Evolutionary conservation across 208 protist species (phyloP).

Genomic region (Crithidia fasciculata): DNA sequence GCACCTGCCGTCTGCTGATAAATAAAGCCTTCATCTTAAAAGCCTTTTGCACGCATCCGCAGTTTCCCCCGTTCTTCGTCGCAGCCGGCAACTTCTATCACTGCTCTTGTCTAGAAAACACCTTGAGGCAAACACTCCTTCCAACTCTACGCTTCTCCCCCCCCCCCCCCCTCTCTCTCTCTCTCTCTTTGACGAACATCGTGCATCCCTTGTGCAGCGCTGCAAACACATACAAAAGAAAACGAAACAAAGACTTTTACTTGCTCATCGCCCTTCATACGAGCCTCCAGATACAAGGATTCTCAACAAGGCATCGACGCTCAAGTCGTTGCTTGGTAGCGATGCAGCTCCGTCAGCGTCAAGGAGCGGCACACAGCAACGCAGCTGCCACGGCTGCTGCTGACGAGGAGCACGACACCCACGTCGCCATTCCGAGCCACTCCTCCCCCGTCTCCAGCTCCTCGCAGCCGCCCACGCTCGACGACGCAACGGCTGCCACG

Average conservation of each 20-base stretch:
- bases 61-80: too few species aligned
- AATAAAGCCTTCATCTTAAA: too few species aligned
- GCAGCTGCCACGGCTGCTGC: too few species aligned
- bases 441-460: background rate
- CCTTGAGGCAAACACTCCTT: too few species aligned
- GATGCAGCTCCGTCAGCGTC: slow-evolving; percentile 17
- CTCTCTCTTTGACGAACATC: background rate
- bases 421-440: background rate
- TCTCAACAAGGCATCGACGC: too few species aligned
- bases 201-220: background rate
- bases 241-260: background rate
- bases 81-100: too few species aligned
- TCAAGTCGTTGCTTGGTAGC: background rate
- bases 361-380: background rate
- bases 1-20: too few species aligned
- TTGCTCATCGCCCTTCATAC: too few species aligned
- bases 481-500: slow-evolving; percentile 5
- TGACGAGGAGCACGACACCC: slow-evolving; percentile 5
- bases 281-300: too few species aligned
- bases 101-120: too few species aligned
- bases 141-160: background rate
- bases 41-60: too few species aligned
- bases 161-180: background rate
- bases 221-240: background rate
- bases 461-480: background rate